These are phyloP conservation scores for Hansenula anomala DNA, from an alignment of 1,139 yeast species.

Conservation along the genomic window DNA sequence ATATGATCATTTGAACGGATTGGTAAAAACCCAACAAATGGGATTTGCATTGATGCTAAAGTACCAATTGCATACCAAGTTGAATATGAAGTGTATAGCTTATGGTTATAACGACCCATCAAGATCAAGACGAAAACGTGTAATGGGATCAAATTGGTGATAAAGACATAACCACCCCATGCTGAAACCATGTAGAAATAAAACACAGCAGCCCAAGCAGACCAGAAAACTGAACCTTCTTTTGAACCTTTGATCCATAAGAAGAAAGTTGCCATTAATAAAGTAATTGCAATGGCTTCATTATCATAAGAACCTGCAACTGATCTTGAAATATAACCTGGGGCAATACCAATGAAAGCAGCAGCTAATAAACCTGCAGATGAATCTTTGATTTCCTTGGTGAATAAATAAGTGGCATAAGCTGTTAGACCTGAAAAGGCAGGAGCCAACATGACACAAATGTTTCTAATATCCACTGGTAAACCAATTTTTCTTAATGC, in stretches of 20 bases:
- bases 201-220: constrained; percentile 76
- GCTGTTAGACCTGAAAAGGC: constrained; percentile 95
- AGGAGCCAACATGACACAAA: constrained; percentile 95
- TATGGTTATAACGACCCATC: constrained; percentile 91
- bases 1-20: constrained; percentile 97
- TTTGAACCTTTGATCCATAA: constrained; percentile 94
- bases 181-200: constrained; percentile 99
- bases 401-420: constrained; percentile 82
- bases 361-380: constrained; percentile 92
- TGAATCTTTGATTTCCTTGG: constrained; percentile 85
- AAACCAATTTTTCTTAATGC: constrained; percentile 59
- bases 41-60: constrained; percentile 97
- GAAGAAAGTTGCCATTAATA: constrained; percentile 92
- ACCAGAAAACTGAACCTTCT: constrained; percentile 83
- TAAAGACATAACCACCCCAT: constrained; percentile 99
- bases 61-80: constrained; percentile 98
- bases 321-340: constrained; percentile 96
- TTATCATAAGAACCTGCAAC: constrained; percentile 99
- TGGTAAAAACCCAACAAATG: constrained; percentile 96
- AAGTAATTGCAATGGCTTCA: constrained; percentile 97
- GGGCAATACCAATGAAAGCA: constrained; percentile 94
- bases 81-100: constrained; percentile 84
- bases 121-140: constrained; percentile 86
- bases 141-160: constrained; percentile 94
- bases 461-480: constrained; percentile 91